Base-by-base conservation (phyloP, 306 rosid genomes). In the Nissolia schottii region DNA sequence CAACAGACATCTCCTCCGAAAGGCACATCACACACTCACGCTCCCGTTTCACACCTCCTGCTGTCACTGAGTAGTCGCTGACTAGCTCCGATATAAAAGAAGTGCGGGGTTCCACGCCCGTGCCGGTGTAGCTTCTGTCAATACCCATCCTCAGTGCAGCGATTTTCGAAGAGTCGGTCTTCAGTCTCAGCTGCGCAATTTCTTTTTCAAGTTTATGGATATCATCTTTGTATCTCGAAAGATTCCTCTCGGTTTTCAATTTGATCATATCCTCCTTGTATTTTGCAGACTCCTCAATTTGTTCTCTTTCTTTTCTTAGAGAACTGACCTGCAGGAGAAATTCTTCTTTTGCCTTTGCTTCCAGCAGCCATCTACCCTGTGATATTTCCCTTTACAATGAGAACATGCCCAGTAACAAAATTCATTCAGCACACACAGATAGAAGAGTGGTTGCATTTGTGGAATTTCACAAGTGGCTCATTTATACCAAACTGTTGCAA, bases 11-110 rank as follows among this genome's bases (percentile, higher is more conserved):
- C 86, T 91, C 95, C 85, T 91, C 97, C 0, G 97, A 88, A 13
- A 92, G 93, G 78, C 97, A 92, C 97, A 92, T 92, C 67, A 92
- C 97, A 20, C 97, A 92, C 70, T 92, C 96, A 56, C 88, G 70
- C 41, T 89, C 97, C 0, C 97, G 86, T 85, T 81, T 89, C 35
- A 92, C 88, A 1, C 86, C 85, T 0, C 93, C 91, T 2, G 69
- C 88, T 3, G 73, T 73, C 58, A 66, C 85, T 6, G 86, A 67
- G 75, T 74, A 67, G 31, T 59, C 87, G 10, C 77, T 73, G 57
- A 75, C 78, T 19, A 81, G 81, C 32, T 87, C 81, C 2, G 88
- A 81, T 66, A 83, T 50, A 34, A 66, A 71, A 15, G 83, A 80
- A 32, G 57, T 15, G 60, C 57, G 70, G 19, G 79, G 54, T 27